Conservation (phyloP, 1,284 basidiomycete species). For the Cutaneotrichosporon cavernicola region DNA sequence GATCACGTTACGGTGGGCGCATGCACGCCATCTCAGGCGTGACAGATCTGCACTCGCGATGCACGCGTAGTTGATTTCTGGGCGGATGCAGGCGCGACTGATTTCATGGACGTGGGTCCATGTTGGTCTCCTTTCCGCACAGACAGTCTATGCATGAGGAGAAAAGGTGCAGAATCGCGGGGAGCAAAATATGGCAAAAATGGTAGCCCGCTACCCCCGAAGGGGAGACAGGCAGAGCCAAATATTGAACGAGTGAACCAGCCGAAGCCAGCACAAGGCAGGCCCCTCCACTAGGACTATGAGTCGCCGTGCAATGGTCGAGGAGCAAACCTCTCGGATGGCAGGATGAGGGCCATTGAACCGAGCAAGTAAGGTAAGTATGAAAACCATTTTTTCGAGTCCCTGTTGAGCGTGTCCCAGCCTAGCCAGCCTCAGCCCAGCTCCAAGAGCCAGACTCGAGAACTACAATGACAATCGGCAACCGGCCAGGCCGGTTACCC, state of each 20-base stretch:
- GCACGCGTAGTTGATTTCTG: too few species aligned
- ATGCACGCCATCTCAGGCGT: too few species aligned
- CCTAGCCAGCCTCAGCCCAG: not conserved
- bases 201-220: constrained; percentile 13
- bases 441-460: not conserved
- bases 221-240: constrained; percentile 15
- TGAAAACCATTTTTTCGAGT: not conserved
- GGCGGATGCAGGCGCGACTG: too few species aligned
- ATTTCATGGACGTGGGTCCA: too few species aligned
- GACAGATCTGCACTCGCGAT: too few species aligned
- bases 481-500: too few species aligned
- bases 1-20: too few species aligned
- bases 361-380: constrained; percentile 14
- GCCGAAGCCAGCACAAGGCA: constrained; percentile 17
- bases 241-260: constrained; percentile 19
- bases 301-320: constrained; percentile 18
- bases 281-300: constrained; percentile 13
- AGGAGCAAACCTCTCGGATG: constrained; percentile 7
- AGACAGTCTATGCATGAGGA: too few species aligned
- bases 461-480: too few species aligned
- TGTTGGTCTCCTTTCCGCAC: too few species aligned
- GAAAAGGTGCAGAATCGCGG: not conserved
- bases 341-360: constrained; percentile 11
- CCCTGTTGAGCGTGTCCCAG: not conserved
- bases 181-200: not conserved